A percentile compares a stretch with the other conserved stretches of the same genome.
phyloP scores from a whole-genome alignment of 495 filamentous ascomycete species.

The Trichoderma parareesei region DNA sequence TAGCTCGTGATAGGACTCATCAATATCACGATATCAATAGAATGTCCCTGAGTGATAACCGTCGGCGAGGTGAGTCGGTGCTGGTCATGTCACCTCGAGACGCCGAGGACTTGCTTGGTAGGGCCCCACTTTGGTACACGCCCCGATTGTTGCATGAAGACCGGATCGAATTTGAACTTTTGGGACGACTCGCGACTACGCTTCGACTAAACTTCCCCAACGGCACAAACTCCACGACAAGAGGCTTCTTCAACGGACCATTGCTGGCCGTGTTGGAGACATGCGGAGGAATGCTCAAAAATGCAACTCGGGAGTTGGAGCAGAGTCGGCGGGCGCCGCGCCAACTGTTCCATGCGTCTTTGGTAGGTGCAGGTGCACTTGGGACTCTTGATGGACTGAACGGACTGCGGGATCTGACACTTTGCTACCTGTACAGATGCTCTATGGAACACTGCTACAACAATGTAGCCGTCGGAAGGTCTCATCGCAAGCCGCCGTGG shows the following conservation, averaged over 20 bases:
- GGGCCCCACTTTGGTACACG: background rate
- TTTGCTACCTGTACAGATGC: background rate
- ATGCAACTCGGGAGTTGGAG: conserved; percentile 9
- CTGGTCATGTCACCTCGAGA: too few relatives aligned
- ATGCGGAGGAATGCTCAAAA: conserved; percentile 9
- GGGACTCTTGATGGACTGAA: background rate
- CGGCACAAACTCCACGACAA: background rate
- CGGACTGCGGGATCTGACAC: background rate
- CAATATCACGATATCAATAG: too few relatives aligned
- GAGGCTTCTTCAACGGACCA: background rate
- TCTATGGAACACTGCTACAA: background rate
- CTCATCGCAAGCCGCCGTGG: background rate
- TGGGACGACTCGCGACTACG: background rate
- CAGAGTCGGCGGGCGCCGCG: background rate
- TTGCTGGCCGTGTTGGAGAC: conserved; percentile 6
- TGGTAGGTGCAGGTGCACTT: background rate
- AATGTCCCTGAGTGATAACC: too few relatives aligned
- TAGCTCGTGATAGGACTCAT: too few relatives aligned
- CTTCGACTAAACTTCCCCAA: background rate
- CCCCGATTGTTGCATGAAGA: conserved; percentile 7
- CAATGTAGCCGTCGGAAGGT: background rate
- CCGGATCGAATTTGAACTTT: conserved; percentile 1
- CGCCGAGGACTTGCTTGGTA: background rate
- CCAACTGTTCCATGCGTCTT: conserved; percentile 6
- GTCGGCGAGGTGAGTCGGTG: too few relatives aligned